These are phyloP conservation scores for Irineochytrium annulatum DNA, from an alignment of 192 early-diverging fungal species.

Conservation along the genomic window DNA sequence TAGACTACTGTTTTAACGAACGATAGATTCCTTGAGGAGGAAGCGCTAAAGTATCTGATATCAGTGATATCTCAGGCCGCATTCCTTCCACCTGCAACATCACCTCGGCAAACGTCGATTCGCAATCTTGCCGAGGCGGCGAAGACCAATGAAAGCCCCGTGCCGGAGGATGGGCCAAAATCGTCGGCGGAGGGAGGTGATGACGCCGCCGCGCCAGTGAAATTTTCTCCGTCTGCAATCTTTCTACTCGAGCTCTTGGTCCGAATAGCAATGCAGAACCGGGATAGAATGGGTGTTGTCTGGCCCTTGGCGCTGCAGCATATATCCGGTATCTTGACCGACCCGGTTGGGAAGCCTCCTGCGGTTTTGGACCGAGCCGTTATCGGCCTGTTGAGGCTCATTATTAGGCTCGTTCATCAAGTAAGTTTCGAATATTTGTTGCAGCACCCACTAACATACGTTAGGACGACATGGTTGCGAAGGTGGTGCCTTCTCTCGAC, in stretches of 20 bases:
- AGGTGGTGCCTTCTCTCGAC: slow-evolving; percentile 40
- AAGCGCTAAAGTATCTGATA: slow-evolving; percentile 58
- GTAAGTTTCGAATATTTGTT: slow-evolving; percentile 19
- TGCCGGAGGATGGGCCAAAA: too few relatives aligned
- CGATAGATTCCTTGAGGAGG: slow-evolving; percentile 60
- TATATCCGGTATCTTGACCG: slow-evolving; percentile 67
- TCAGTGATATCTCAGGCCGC: slow-evolving; percentile 48
- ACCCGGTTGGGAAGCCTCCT: slow-evolving; percentile 56
- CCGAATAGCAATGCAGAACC: slow-evolving; percentile 70
- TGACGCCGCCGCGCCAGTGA: slow-evolving; percentile 9
- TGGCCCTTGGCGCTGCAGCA: slow-evolving; percentile 67
- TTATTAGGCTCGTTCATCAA: slow-evolving; percentile 66
- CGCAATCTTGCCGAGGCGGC: too few relatives aligned
- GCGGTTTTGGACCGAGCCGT: slow-evolving; percentile 76
- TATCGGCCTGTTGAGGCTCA: slow-evolving; percentile 64
- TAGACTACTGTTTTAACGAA: not conserved
- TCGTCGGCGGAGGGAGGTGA: slow-evolving; percentile 6
- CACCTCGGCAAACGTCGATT: not conserved
- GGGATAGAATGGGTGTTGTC: slow-evolving; percentile 58
- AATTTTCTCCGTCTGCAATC: slow-evolving; percentile 54
- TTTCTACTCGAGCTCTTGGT: slow-evolving; percentile 76
- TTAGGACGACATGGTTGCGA: slow-evolving; percentile 32
- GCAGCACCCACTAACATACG: not conserved
- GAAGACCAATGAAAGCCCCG: too few relatives aligned
- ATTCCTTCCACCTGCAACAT: slow-evolving; percentile 3